Percentiles rank a stretch among this genome's conserved stretches.
These are phyloP conservation scores for Leccinum variicolor DNA, from an alignment of 768 basidiomycete species.

Conservation along the genomic window DNA sequence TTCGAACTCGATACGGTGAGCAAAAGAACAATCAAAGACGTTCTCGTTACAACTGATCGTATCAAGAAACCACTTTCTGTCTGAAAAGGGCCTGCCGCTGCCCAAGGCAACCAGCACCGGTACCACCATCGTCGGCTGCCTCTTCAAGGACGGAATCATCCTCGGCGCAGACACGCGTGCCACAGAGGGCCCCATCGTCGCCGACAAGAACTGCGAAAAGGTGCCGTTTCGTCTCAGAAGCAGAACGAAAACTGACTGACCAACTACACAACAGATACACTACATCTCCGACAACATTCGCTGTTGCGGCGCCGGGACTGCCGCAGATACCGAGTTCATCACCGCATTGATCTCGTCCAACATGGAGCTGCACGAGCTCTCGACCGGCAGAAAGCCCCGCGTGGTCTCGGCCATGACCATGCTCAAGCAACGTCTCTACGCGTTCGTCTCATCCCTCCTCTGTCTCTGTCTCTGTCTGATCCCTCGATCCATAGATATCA, in stretches of 20 bases:
- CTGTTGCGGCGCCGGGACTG: constrained; percentile 98
- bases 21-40: not conserved
- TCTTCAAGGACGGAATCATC: constrained; percentile 90
- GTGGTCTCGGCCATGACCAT: constrained; percentile 99
- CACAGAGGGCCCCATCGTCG: constrained; percentile 90
- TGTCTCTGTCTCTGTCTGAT: not conserved
- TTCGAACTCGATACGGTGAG: constrained; percentile 68
- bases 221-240: constrained; percentile 36
- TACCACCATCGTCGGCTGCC: constrained; percentile 96
- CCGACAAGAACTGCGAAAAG: constrained; percentile 99
- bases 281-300: constrained; percentile 93
- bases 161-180: constrained; percentile 97
- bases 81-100: constrained; percentile 63
- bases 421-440: constrained; percentile 94
- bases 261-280: constrained; percentile 69
- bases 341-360: constrained; percentile 95
- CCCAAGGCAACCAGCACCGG: constrained; percentile 91
- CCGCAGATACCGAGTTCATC: constrained; percentile 96
- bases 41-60: not conserved
- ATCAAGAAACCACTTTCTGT: constrained; percentile 67
- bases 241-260: not conserved
- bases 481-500: constrained; percentile 61
- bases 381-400: constrained; percentile 86
- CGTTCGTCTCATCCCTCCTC: constrained; percentile 40
- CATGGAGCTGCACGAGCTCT: constrained; percentile 88